Evolutionary conservation across 2,329 filamentous ascomycete genomes (phyloP).

Genomic region (Cylindrodendrum hubeiense): DNA sequence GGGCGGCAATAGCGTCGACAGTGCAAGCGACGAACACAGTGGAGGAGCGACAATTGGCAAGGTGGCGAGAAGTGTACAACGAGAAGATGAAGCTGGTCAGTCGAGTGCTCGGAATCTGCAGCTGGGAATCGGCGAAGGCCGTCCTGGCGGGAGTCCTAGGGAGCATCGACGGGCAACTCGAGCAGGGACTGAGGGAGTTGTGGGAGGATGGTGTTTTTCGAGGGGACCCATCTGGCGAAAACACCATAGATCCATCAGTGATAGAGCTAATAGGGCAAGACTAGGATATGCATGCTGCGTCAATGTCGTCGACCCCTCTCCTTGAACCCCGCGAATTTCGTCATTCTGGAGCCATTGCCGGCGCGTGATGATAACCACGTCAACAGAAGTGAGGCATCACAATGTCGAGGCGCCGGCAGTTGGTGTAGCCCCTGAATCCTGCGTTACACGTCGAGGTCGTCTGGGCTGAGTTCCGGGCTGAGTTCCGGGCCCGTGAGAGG

Average conservation of each 20-base stretch:
- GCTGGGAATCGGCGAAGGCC: constrained; percentile 54
- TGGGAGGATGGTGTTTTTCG: constrained; percentile 54
- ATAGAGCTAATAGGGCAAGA: constrained; percentile 43
- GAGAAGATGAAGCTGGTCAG: constrained; percentile 57
- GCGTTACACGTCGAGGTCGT: constrained; percentile 7
- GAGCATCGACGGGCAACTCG: constrained; percentile 55
- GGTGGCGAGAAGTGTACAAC: constrained; percentile 53
- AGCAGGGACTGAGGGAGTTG: constrained; percentile 53
- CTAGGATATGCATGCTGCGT: constrained; percentile 32
- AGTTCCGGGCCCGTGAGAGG: constrained; percentile 9
- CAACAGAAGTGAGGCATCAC: constrained; percentile 22
- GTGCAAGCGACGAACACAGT: constrained; percentile 50
- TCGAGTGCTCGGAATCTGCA: constrained; percentile 51
- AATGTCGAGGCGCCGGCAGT: constrained; percentile 3
- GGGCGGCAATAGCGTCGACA: constrained; percentile 56
- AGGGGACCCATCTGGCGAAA: constrained; percentile 29
- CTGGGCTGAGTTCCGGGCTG: not conserved
- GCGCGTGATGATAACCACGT: constrained; percentile 24
- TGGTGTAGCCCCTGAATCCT: constrained; percentile 8
- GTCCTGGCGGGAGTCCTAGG: constrained; percentile 55
- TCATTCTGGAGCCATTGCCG: constrained; percentile 25
- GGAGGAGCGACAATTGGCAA: constrained; percentile 54
- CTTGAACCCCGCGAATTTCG: constrained; percentile 14
- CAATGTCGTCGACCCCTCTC: constrained; percentile 22
- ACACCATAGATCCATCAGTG: constrained; percentile 37